phyloP scores from a whole-genome alignment of 2,329 filamentous ascomycete species.

The Trichoderma asperellum region DNA sequence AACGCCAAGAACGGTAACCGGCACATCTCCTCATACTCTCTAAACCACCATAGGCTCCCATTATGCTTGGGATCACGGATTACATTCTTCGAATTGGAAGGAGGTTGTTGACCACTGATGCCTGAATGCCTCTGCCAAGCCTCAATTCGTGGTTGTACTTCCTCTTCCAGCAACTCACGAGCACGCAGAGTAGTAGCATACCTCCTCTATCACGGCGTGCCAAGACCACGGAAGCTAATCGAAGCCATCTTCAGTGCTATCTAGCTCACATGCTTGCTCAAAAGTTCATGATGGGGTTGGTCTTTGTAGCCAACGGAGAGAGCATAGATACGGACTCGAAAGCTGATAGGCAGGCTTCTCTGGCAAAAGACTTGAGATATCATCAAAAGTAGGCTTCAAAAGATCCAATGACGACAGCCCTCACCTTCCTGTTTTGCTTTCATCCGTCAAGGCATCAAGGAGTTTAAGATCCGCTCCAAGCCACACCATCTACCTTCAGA shows the following conservation, averaged over 20 bases:
- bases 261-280: neutral
- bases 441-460: slow-evolving; percentile 16
- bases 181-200: neutral
- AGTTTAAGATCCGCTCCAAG: neutral
- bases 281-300: neutral
- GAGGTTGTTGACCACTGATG: neutral
- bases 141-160: neutral
- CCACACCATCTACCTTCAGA: neutral
- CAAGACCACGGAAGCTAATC: neutral
- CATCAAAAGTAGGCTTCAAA: neutral
- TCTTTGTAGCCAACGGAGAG: neutral
- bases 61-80: neutral
- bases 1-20: neutral
- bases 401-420: neutral
- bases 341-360: neutral
- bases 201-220: neutral
- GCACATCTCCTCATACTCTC: neutral
- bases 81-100: neutral
- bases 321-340: neutral
- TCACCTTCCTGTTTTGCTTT: slow-evolving; percentile 24
- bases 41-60: neutral
- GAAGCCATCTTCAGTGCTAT: neutral
- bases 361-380: neutral
- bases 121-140: neutral
- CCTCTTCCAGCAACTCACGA: neutral